Conservation (phyloP, 306 rosid genomes). For the Cucurbita argyrosperma region DNA sequence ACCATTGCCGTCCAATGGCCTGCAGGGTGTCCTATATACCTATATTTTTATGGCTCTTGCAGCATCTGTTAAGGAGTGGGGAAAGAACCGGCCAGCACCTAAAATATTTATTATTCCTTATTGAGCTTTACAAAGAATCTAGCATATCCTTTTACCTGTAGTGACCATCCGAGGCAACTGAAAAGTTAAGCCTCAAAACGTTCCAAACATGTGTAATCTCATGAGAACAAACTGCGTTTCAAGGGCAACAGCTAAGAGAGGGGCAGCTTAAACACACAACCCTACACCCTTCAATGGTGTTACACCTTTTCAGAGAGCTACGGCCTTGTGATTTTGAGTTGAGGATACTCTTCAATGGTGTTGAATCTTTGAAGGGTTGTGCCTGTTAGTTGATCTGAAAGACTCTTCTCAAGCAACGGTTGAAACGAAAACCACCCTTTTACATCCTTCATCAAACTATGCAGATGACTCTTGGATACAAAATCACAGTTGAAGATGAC, state of each 20-base stretch:
- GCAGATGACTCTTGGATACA: neutral
- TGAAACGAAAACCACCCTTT: neutral
- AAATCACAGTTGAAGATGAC: neutral
- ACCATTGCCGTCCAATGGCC: slow-evolving; percentile 23
- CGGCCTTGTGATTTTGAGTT: neutral
- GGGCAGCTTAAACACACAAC: neutral
- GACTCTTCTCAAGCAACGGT: neutral
- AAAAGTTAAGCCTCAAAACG: neutral
- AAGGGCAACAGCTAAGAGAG: neutral
- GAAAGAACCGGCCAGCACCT: neutral
- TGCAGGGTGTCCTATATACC: neutral
- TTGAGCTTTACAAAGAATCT: neutral
- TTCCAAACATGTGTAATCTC: neutral
- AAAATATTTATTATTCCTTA: neutral
- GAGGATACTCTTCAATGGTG: neutral
- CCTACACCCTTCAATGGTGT: neutral
- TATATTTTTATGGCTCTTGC: neutral
- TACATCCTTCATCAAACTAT: neutral
- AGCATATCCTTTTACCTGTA: neutral
- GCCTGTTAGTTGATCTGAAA: neutral
- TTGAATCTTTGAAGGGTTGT: neutral
- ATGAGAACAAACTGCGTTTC: too few relatives aligned
- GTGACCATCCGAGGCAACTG: neutral
- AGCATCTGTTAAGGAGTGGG: neutral
- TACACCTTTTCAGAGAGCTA: neutral